Conservation (phyloP, 1,284 basidiomycete genomes). For the Thelephora terrestris region DNA sequence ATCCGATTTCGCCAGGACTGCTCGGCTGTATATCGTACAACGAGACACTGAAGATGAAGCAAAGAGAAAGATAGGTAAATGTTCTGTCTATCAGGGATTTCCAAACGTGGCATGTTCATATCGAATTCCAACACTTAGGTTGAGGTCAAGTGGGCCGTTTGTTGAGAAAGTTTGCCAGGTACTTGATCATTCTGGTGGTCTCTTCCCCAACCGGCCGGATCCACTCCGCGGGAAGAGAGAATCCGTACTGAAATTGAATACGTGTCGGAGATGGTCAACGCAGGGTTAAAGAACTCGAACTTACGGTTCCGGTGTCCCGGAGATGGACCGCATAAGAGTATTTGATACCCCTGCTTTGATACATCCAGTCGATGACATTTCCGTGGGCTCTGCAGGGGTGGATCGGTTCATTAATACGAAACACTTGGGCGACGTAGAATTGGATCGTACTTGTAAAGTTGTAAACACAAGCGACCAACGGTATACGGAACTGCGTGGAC, state of each 20-base stretch:
- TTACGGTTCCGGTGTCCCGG: conserved; percentile 73
- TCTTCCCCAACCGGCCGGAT: conserved; percentile 77
- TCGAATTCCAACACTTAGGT: no score
- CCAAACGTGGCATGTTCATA: neutral
- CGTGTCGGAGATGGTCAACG: conserved; percentile 1
- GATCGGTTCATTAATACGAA: neutral
- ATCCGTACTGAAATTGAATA: conserved; percentile 52
- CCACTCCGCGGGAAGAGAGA: conserved; percentile 60
- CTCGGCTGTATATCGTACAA: neutral
- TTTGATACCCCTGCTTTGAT: conserved; percentile 52
- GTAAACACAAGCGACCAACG: conserved; percentile 58
- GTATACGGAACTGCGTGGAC: conserved; percentile 46
- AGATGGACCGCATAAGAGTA: conserved; percentile 74
- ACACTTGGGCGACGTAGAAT: neutral
- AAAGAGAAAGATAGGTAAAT: neutral
- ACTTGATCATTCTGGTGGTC: conserved; percentile 52
- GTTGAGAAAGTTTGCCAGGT: conserved; percentile 62
- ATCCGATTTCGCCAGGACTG: neutral
- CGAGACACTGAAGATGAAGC: neutral
- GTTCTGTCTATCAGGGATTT: neutral
- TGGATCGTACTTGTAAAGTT: conserved; percentile 45
- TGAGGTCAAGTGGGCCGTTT: neutral
- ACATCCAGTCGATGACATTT: conserved; percentile 72
- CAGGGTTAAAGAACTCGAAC: conserved; percentile 19
- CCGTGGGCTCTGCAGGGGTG: conserved; percentile 42